Conservation (phyloP, 192 early-diverging fungal species). For the Backusella tarrabulga region DNA sequence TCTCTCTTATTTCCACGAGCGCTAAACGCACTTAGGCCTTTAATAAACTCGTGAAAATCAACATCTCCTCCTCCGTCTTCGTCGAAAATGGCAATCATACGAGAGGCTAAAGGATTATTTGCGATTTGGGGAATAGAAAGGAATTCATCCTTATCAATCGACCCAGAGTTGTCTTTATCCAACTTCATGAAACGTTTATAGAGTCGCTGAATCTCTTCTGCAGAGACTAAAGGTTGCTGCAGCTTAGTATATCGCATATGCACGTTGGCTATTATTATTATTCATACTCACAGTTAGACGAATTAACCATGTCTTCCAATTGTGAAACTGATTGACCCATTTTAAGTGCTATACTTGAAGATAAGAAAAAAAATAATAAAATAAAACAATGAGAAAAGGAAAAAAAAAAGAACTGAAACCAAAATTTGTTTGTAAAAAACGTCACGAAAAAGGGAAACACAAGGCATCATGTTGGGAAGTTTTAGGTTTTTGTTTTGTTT, state of each 20-base stretch:
- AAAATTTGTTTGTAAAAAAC: not conserved
- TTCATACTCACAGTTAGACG: constrained; percentile 68
- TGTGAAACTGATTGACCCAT: constrained; percentile 70
- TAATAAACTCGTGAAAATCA: constrained; percentile 98
- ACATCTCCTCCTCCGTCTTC: constrained; percentile 98
- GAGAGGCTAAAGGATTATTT: constrained; percentile 93
- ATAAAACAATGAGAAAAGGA: not conserved
- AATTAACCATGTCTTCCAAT: constrained; percentile 77
- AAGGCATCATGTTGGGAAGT: not conserved
- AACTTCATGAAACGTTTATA: constrained; percentile 99
- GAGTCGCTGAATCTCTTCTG: constrained; percentile 94
- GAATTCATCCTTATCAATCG: constrained; percentile 98
- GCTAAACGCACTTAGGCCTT: constrained; percentile 91
- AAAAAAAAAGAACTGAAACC: not conserved
- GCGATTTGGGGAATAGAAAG: constrained; percentile 95
- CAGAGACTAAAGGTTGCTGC: constrained; percentile 59
- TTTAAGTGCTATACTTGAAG: not conserved
- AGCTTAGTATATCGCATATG: not conserved
- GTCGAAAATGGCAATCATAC: constrained; percentile 97
- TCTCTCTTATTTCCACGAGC: constrained; percentile 93
- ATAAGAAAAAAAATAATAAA: not conserved
- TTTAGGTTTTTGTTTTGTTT: not conserved
- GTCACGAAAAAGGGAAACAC: not conserved
- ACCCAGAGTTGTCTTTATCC: constrained; percentile 95
- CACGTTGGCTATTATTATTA: not conserved